These are phyloP conservation scores for Xylariaceae sp. DNA, from an alignment of 2,329 filamentous ascomycete species.

Conservation along the genomic window DNA sequence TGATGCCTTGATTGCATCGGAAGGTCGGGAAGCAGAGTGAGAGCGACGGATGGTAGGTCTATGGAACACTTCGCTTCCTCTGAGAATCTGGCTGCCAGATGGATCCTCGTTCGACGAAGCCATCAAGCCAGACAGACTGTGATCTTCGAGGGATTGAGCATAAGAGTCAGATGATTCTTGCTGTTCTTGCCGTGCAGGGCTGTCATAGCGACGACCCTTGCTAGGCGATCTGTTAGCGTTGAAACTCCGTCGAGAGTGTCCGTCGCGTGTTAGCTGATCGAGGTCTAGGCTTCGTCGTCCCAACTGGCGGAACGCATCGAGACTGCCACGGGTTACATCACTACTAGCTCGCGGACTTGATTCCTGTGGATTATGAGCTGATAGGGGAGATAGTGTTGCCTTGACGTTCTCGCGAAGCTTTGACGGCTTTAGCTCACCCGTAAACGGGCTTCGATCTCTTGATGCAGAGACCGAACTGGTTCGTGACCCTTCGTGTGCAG, in stretches of 20 bases:
- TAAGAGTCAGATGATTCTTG: constrained; percentile 76
- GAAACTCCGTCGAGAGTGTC: constrained; percentile 63
- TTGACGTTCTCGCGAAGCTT: constrained; percentile 63
- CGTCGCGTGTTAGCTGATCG: constrained; percentile 49
- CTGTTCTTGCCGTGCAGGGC: constrained; percentile 53
- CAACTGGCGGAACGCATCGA: constrained; percentile 57
- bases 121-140: constrained; percentile 72
- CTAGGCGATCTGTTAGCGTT: constrained; percentile 63
- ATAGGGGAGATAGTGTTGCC: constrained; percentile 63
- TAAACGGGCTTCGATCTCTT: constrained; percentile 11
- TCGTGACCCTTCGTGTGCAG: constrained; percentile 10
- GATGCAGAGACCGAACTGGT: constrained; percentile 22
- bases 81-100: constrained; percentile 89
- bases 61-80: constrained; percentile 86
- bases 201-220: constrained; percentile 54
- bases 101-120: constrained; percentile 76
- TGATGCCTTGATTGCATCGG: constrained; percentile 23
- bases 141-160: constrained; percentile 74
- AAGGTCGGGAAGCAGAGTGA: constrained; percentile 45
- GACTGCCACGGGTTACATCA: constrained; percentile 59
- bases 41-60: constrained; percentile 71
- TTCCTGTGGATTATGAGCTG: constrained; percentile 49
- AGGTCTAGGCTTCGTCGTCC: constrained; percentile 60
- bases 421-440: constrained; percentile 42
- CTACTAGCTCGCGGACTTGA: constrained; percentile 61